Percentiles rank a stretch among this genome's conserved stretches.
Evolutionary conservation across 495 filamentous ascomycete genomes (phyloP).

Genomic region (Aspergillus bridgeri): DNA sequence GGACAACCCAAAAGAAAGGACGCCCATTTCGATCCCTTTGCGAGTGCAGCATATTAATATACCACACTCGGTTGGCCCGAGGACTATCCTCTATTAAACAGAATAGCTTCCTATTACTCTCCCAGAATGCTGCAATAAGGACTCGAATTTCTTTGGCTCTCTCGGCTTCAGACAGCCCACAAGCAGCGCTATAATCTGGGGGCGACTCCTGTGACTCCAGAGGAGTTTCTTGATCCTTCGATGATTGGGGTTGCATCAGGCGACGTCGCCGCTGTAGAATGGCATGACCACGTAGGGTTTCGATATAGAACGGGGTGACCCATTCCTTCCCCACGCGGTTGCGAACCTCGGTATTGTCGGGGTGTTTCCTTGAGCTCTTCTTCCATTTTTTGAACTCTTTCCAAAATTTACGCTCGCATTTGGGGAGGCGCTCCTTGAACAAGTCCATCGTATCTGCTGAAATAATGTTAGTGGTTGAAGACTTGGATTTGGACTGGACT

Average conservation of each 20-base stretch:
- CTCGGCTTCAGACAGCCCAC: not conserved
- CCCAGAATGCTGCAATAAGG: not conserved
- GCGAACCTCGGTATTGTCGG: too few species aligned
- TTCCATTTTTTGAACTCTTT: not conserved
- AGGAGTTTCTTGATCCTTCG: not conserved
- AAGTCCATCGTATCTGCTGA: too few species aligned
- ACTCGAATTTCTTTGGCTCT: not conserved
- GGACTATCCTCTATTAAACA: not conserved
- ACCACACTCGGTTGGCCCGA: not conserved
- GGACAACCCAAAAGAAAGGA: not conserved
- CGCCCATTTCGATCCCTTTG: not conserved
- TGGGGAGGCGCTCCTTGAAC: too few species aligned
- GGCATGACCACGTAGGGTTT: not conserved
- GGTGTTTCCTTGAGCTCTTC: not conserved
- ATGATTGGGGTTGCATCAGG: not conserved
- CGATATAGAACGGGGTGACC: not conserved
- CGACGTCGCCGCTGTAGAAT: slow-evolving; percentile 1
- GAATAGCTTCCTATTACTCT: not conserved
- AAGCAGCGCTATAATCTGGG: not conserved
- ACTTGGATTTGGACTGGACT: too few species aligned
- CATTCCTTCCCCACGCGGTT: too few species aligned
- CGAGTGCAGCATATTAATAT: not conserved
- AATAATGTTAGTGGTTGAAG: too few species aligned
- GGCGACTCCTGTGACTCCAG: not conserved
- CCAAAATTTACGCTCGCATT: too few species aligned